phyloP scores from a whole-genome alignment of 1,284 basidiomycete species.

The Thecaphora thlaspeos region DNA sequence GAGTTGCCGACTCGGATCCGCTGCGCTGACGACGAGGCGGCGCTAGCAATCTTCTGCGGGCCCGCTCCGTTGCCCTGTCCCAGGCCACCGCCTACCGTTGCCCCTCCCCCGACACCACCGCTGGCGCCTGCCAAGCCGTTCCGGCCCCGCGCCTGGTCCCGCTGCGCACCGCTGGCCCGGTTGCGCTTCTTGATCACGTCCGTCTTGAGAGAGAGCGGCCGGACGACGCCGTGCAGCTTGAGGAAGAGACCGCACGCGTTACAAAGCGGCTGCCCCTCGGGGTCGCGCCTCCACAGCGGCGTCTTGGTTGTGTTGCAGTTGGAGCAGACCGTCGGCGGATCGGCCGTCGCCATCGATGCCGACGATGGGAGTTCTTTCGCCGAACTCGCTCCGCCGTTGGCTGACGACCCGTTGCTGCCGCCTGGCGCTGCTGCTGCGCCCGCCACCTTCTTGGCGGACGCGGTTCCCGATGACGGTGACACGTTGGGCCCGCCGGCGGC shows the following conservation, averaged over 20 bases:
- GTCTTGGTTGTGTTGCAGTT: conserved; percentile 96
- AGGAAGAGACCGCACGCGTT: conserved; percentile 61
- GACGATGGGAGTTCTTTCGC: conserved; percentile 28
- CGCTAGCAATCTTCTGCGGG: background rate
- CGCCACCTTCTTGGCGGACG: too few relatives aligned
- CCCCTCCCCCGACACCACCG: conserved; percentile 4
- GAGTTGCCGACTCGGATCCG: background rate
- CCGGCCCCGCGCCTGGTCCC: conserved; percentile 16
- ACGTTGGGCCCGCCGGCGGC: too few relatives aligned
- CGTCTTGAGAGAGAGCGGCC: conserved; percentile 89
- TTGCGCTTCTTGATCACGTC: conserved; percentile 93
- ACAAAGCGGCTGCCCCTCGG: conserved; percentile 86
- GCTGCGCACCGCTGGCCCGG: conserved; percentile 32
- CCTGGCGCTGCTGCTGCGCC: too few relatives aligned
- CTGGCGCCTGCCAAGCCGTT: conserved; percentile 1
- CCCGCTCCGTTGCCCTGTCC: background rate
- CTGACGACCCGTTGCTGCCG: conserved; percentile 10
- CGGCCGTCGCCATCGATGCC: conserved; percentile 38
- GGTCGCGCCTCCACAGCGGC: conserved; percentile 89
- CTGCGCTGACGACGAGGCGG: background rate
- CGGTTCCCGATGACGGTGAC: too few relatives aligned
- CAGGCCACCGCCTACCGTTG: background rate
- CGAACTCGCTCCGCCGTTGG: conserved; percentile 4
- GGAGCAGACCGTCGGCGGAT: conserved; percentile 73
- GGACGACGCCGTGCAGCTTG: conserved; percentile 92